phyloP scores from a whole-genome alignment of 164 flowering plant genomes.

The Dillenia suffruticosa region DNA sequence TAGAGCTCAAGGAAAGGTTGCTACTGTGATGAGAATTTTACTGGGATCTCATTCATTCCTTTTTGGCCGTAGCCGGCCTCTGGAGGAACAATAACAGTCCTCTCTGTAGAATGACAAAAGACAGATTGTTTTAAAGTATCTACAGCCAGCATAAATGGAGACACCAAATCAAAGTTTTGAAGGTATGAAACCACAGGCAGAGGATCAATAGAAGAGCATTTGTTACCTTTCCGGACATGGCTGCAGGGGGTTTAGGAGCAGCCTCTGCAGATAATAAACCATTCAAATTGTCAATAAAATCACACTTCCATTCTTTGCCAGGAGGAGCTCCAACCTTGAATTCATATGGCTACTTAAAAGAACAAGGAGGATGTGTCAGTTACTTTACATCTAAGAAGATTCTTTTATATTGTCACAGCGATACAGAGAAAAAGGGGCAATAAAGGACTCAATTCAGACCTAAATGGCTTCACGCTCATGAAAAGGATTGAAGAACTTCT shows the following conservation, averaged over 20 bases:
- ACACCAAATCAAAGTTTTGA: neutral
- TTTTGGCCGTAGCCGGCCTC: conserved; percentile 85
- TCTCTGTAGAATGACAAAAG: conserved; percentile 35
- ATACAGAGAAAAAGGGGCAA: no score
- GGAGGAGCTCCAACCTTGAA: conserved; percentile 89
- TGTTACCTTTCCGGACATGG: conserved; percentile 87
- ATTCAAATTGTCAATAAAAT: conserved; percentile 80
- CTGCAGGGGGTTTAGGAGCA: conserved; percentile 90
- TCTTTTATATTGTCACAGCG: no score
- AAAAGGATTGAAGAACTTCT: no score
- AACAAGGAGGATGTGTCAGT: conserved; percentile 3
- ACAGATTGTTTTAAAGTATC: no score
- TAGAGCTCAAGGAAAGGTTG: neutral
- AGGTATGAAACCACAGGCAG: no score
- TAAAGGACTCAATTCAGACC: no score
- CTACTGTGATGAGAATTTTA: conserved; percentile 18
- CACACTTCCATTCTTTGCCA: conserved; percentile 91
- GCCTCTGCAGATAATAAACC: conserved; percentile 97
- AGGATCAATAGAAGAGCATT: neutral
- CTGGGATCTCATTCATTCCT: conserved; percentile 95
- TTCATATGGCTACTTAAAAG: conserved; percentile 66
- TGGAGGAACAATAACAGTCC: conserved; percentile 90
- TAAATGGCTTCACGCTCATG: no score
- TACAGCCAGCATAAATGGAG: neutral
- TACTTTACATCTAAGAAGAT: neutral